phyloP scores from a whole-genome alignment of 768 basidiomycete genomes.

The Heimioporus sp. region DNA sequence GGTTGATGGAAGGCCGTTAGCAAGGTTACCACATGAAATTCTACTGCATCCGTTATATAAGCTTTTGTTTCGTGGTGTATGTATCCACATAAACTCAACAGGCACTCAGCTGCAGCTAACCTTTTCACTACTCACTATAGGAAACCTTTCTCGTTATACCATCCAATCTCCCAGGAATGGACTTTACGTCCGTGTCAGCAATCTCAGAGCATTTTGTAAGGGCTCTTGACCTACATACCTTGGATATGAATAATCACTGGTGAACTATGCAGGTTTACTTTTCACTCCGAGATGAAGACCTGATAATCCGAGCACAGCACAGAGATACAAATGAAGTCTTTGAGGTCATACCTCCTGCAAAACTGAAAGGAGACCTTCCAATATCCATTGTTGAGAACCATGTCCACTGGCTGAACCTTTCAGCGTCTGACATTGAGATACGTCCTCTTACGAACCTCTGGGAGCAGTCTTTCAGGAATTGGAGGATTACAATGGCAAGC shows the following conservation, averaged over 20 bases:
- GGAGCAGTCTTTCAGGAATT: too few species aligned
- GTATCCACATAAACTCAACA: too few species aligned
- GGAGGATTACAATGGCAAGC: constrained; percentile 7
- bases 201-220: constrained; percentile 3
- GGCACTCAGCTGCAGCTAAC: too few species aligned
- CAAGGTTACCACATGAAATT: too few species aligned
- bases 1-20: too few species aligned
- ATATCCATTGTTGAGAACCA: constrained; percentile 7
- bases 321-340: constrained; percentile 1
- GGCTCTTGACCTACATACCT: not conserved
- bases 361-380: constrained; percentile 18
- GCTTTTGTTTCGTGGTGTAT: too few species aligned
- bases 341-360: constrained; percentile 13
- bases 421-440: not conserved
- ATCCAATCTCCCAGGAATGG: constrained; percentile 11
- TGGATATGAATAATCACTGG: not conserved
- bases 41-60: too few species aligned
- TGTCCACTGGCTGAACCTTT: constrained; percentile 22
- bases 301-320: constrained; percentile 10
- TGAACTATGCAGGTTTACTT: constrained; percentile 10
- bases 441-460: too few species aligned
- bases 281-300: not conserved
- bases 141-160: constrained; percentile 5
- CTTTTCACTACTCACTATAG: constrained; percentile 1
- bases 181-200: constrained; percentile 5